phyloP scores from a whole-genome alignment of 352 stramenopile species.

The Globisporangium uncinulatum region DNA sequence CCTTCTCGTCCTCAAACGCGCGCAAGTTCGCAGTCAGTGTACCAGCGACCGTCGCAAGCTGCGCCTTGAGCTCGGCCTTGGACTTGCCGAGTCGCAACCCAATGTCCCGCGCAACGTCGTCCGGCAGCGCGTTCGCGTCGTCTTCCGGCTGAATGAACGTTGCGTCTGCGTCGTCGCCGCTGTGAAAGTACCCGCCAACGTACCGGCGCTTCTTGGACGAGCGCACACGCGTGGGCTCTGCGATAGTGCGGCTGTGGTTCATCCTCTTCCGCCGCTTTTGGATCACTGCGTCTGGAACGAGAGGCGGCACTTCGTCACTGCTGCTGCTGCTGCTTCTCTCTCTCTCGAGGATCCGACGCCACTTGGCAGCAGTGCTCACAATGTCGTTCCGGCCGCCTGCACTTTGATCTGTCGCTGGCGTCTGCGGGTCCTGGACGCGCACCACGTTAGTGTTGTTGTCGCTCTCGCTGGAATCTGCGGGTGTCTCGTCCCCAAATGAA shows the following conservation, averaged over 20 bases:
- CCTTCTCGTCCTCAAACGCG: constrained; percentile 17
- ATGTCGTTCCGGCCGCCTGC: too few species aligned
- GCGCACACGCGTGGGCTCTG: constrained; percentile 6
- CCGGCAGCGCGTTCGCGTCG: constrained; percentile 58
- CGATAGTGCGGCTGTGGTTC: neutral
- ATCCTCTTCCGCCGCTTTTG: neutral
- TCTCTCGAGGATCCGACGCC: constrained; percentile 18
- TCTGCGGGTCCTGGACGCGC: too few species aligned
- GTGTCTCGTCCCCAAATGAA: neutral
- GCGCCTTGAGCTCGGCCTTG: constrained; percentile 23
- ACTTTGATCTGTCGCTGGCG: too few species aligned
- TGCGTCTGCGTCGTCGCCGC: constrained; percentile 46
- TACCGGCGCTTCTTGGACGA: constrained; percentile 31
- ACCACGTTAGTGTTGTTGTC: too few species aligned
- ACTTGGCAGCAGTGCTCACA: neutral
- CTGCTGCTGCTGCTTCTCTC: constrained; percentile 13
- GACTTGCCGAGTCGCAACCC: constrained; percentile 44
- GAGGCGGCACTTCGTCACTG: constrained; percentile 4
- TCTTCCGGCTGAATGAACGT: constrained; percentile 85
- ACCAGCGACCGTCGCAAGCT: constrained; percentile 26
- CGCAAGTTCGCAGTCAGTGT: constrained; percentile 37
- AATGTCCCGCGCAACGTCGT: constrained; percentile 66
- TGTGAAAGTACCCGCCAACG: constrained; percentile 67
- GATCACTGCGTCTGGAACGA: neutral
- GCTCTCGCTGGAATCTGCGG: neutral